Base-by-base conservation (phyloP, 208 protist species). In the Blastocrithidia nonstop region DNA sequence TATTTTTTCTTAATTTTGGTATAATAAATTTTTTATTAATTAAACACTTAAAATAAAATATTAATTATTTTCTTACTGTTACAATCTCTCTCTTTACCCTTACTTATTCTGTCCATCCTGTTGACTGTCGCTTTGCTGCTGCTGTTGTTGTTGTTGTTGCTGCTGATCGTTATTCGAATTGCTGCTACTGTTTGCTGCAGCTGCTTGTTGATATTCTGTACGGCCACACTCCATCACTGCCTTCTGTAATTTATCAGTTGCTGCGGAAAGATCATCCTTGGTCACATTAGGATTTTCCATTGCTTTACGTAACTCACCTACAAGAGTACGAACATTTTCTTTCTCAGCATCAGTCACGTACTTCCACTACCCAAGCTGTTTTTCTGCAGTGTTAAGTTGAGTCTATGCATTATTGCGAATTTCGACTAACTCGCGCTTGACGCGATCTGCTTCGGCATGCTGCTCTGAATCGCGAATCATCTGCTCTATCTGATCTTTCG, bases 391-490 rank as follows among this genome's bases (percentile, higher is more conserved):
- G 37, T 52, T 50, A 26, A 87, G 35, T 43, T 78, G 60, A n/a
- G 57, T 50, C 22, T 95, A 78, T 13, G 81, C 81, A 31, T 75
- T 78, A 67, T 91, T 95, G 44, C 83, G 82, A 32, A 52, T 66
- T 58, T 95, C 87, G 22, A 72, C 67, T 4, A 82, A 45, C 60
- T 80, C 56, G 13, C 71, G 75, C 60, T 82, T 81, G 35, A 50
- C 37, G n/a, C 67, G 68, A 54, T 95, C 87, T 9, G 46, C 51
- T 71, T 91, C 75, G 11, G 71, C 77, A 56, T 84, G 68, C 47
- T 53, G 52, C 59, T 86, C 83, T 7, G 87, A 59, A 20, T 95
- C 87, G 36, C 80, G 66, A 16, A 91, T 51, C 87, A 93, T 95
- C 24, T 54, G 54, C 59, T 95, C 77, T 31, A 95, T 93, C 17